These are phyloP conservation scores for Aspergillus sp. DNA, from an alignment of 2,329 filamentous ascomycete species.

Conservation along the genomic window DNA sequence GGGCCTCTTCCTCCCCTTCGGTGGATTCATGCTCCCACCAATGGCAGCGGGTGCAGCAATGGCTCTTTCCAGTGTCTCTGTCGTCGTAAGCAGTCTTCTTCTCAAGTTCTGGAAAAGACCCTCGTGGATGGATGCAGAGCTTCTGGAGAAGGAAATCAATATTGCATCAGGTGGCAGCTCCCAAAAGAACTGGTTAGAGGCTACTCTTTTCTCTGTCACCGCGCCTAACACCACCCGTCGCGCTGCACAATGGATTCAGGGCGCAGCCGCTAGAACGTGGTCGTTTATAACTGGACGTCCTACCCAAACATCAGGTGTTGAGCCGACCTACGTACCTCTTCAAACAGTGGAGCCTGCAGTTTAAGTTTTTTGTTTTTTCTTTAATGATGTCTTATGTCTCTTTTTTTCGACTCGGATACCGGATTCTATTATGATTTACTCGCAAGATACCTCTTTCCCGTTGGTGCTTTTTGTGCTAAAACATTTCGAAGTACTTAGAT, in stretches of 20 bases:
- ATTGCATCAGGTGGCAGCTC: slow-evolving; percentile 18
- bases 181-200: slow-evolving; percentile 32
- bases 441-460: slow-evolving; percentile 14
- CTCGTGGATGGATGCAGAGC: slow-evolving; percentile 76
- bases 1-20: slow-evolving; percentile 90
- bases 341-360: slow-evolving; percentile 43
- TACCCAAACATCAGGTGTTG: slow-evolving; percentile 26
- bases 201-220: slow-evolving; percentile 24
- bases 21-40: slow-evolving; percentile 77
- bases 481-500: not conserved
- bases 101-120: slow-evolving; percentile 86
- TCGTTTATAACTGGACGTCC: slow-evolving; percentile 29
- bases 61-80: slow-evolving; percentile 85
- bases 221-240: slow-evolving; percentile 15
- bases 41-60: slow-evolving; percentile 95
- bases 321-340: slow-evolving; percentile 46
- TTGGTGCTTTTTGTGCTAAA: not conserved
- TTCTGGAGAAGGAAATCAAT: slow-evolving; percentile 58
- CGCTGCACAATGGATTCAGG: slow-evolving; percentile 20
- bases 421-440: not conserved
- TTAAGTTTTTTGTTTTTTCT: slow-evolving; percentile 11
- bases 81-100: slow-evolving; percentile 79
- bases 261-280: slow-evolving; percentile 25
- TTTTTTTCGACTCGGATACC: not conserved
- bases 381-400: slow-evolving; percentile 6